Evolutionary conservation across 2,329 filamentous ascomycete species (phyloP).

Genomic region (Diaporthe humulicola): DNA sequence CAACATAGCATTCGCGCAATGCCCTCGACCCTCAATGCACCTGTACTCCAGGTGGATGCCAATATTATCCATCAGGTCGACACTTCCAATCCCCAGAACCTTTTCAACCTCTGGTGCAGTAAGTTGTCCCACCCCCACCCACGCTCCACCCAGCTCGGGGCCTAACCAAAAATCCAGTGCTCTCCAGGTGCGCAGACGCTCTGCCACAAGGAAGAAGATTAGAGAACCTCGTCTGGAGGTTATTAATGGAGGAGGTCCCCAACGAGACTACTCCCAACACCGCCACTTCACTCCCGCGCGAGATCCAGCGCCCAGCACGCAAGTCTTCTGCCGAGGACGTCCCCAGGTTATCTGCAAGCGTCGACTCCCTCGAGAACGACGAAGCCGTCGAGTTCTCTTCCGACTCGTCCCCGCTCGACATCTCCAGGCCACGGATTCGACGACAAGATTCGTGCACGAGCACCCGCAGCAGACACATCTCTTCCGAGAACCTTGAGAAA

Average conservation of each 20-base stretch:
- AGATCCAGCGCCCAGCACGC: slow-evolving; percentile 54
- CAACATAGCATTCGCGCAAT: slow-evolving; percentile 65
- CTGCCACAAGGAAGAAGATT: slow-evolving; percentile 92
- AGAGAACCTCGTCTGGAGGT: slow-evolving; percentile 95
- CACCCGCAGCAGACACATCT: slow-evolving; percentile 84
- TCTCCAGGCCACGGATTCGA: slow-evolving; percentile 75
- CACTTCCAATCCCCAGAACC: slow-evolving; percentile 90
- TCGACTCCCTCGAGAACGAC: slow-evolving; percentile 80
- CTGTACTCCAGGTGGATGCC: slow-evolving; percentile 91
- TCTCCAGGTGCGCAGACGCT: slow-evolving; percentile 93
- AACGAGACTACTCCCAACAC: slow-evolving; percentile 46
- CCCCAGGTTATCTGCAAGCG: slow-evolving; percentile 81
- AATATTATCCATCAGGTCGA: slow-evolving; percentile 95
- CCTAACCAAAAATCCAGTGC: slow-evolving; percentile 69
- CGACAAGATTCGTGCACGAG: slow-evolving; percentile 79
- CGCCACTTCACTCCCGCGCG: slow-evolving; percentile 63
- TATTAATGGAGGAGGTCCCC: slow-evolving; percentile 86
- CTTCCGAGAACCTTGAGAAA: slow-evolving; percentile 92
- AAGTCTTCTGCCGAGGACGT: slow-evolving; percentile 63
- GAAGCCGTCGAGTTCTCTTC: slow-evolving; percentile 71
- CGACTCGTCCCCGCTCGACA: slow-evolving; percentile 68
- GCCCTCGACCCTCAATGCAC: slow-evolving; percentile 86
- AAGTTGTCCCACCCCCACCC: slow-evolving; percentile 56
- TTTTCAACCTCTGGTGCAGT: slow-evolving; percentile 98
- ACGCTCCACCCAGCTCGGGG: background rate